Evolutionary conservation across 768 basidiomycete genomes (phyloP).

Genomic region (Calocybe cyanea): DNA sequence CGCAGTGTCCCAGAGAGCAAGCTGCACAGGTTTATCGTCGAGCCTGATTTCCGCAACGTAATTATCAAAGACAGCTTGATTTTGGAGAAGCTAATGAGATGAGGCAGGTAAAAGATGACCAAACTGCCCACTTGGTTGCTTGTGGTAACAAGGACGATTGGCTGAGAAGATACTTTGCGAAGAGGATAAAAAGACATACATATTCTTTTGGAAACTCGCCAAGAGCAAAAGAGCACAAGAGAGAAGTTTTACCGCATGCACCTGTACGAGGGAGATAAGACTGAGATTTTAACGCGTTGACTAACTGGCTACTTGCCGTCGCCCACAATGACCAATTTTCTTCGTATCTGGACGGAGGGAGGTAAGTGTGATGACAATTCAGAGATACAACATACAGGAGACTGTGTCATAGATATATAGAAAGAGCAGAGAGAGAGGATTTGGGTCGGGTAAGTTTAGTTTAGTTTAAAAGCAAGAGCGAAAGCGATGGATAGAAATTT

Average conservation of each 20-base stretch:
- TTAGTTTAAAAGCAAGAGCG: constrained; percentile 12
- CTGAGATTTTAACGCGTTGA: constrained; percentile 17
- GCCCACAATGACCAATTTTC: constrained; percentile 95
- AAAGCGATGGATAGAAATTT: constrained; percentile 21
- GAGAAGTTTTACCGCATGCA: constrained; percentile 95
- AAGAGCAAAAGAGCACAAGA: constrained; percentile 87
- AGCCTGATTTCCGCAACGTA: constrained; percentile 98
- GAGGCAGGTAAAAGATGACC: too few relatives aligned
- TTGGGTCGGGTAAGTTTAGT: constrained; percentile 3
- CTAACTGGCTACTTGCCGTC: constrained; percentile 62
- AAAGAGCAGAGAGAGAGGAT: constrained; percentile 15
- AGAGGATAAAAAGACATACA: constrained; percentile 44
- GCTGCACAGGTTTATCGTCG: constrained; percentile 95
- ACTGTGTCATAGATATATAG: constrained; percentile 44
- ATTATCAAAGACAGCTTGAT: constrained; percentile 91
- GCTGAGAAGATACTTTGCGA: neutral
- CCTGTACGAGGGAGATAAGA: constrained; percentile 36
- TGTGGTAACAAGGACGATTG: constrained; percentile 2
- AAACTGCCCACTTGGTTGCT: constrained; percentile 56
- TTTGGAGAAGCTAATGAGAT: constrained; percentile 12
- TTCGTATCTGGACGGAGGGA: constrained; percentile 60
- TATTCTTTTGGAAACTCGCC: constrained; percentile 97
- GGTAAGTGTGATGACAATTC: constrained; percentile 2
- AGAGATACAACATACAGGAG: constrained; percentile 44
- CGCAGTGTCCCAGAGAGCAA: constrained; percentile 99